Base-by-base conservation (phyloP, 2,329 filamentous ascomycete species). In the Botrytis byssoidea region DNA sequence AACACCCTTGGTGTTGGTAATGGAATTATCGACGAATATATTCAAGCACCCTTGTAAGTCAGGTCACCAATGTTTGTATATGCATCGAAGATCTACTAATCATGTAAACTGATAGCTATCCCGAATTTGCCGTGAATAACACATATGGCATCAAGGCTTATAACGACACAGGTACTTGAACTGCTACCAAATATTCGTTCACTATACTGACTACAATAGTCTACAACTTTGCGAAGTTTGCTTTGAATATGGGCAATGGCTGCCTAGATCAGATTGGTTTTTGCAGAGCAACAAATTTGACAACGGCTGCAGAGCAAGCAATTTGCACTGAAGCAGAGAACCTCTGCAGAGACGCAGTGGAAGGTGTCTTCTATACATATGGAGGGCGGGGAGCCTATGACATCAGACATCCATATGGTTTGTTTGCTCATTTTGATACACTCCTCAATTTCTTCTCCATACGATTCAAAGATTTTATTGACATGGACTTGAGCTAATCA, bases 1-100 rank as follows among this genome's bases (percentile, higher is more conserved):
- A 83, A 84, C 32, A 87, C 90, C 0, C 81, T 93, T 0, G 91
- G 91, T 46, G 90, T 93, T 74, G 84, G 92, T 72, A 92, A 93
- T 79, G 91, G 90, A 22, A 87, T 90, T 74, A 83, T 93, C 55
- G 92, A 93, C 78, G 84, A 86, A 75, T 79, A 88, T 32, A 84
- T 88, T 1, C 89, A 93, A 81, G 83, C 84, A 57, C 75, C 77
- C 37, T 72, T 74, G 77, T 78, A 48, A 74, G 77, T 72, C 20
- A 32, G 20, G 48, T 55, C 48, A 55, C 48, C 12, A n/a, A 22
- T 16, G 37, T 60, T 14, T 48, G 35, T 37, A 12, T 25, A 12
- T 18, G 48, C 18, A 35, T 55, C 25, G 35, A 8, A 64, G 20
- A 32, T 40, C 37, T 37, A 60, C n/a, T 73, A 9, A 73, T 22